Evolutionary conservation across 1,284 basidiomycete species (phyloP).

Genomic region (Veloporphyrellus conicus): DNA sequence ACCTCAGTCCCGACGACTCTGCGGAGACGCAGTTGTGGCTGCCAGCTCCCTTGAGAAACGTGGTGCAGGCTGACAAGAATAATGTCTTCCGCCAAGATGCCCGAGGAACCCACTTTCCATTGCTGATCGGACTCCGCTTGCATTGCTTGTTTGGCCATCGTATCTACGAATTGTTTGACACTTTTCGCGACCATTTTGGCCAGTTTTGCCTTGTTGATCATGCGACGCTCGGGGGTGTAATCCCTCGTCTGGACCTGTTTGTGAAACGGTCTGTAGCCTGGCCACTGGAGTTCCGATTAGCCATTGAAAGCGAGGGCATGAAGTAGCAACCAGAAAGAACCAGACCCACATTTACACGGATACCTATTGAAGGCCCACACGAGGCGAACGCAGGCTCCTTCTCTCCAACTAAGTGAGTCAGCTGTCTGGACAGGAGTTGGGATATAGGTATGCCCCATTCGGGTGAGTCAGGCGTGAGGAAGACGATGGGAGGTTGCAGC

Average conservation of each 20-base stretch:
- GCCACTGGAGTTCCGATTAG: constrained; percentile 47
- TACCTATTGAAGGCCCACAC: constrained; percentile 64
- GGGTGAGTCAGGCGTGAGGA: constrained; percentile 45
- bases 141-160: constrained; percentile 2
- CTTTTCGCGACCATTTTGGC: constrained; percentile 60
- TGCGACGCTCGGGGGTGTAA: constrained; percentile 59
- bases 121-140: constrained; percentile 3
- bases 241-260: constrained; percentile 67
- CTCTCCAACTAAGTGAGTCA: constrained; percentile 40
- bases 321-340: constrained; percentile 23
- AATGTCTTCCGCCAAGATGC: constrained; percentile 57
- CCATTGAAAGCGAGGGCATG: constrained; percentile 32
- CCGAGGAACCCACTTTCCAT: constrained; percentile 51
- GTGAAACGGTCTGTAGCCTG: constrained; percentile 63
- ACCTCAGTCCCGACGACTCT: background rate
- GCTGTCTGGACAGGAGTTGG: constrained; percentile 42
- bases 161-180: constrained; percentile 26
- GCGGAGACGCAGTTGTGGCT: constrained; percentile 57
- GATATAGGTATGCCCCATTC: constrained; percentile 55
- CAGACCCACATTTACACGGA: constrained; percentile 45
- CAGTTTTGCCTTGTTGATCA: constrained; percentile 56
- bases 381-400: constrained; percentile 58
- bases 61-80: constrained; percentile 68
- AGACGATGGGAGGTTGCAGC: constrained; percentile 56
- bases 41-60: constrained; percentile 71